Evolutionary conservation across 2,329 filamentous ascomycete genomes (phyloP), one percentile per base, ranked within the genome.

Genomic region (Pestalotiopsis sp.): DNA sequence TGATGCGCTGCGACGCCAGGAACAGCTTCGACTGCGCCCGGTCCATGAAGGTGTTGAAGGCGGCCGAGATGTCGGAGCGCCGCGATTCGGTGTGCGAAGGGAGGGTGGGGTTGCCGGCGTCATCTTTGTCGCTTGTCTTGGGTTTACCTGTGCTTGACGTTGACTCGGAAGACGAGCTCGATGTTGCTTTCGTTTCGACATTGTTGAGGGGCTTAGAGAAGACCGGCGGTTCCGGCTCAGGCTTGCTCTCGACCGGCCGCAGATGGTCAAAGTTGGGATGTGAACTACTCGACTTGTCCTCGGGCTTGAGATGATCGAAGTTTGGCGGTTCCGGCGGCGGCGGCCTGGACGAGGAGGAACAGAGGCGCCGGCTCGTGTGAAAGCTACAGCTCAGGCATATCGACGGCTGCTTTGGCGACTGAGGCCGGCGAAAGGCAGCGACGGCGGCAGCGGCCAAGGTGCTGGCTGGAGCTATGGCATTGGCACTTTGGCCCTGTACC

Each of bases 1-100:
- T 99, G 80, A 99, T 88, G 69, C 93, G 92, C 78, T 96, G 93
- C 2, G 93, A 93, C 3, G 95, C 95, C 65, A 92, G 88, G 72
- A 97, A 92, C 60, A 97, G 87, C 74, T 95, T 94, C 39, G 91
- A 89, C 77, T 98, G 94, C 23, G 98, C 80, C 72, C 93, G 91
- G 82, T 99, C 96, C 93, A 98, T 97, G 78, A 97, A 83, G 68
- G 87, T 81, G 62, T 88, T 89, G 78, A 96, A 89, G 71, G 81
- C 80, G 59, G 82, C 80, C 17, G 81, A 81, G 31, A 85, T 75
- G 31, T 76, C 76, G 39, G 80, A 81, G 66, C 83, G 84, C 39
- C 81, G 82, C 39, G 79, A 78, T 73, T 83, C 77, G 63, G 75
- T 73, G 60, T 72, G 59, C 38, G 68, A 67, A 58, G 62, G 69